These are phyloP conservation scores for Cairneyella variabilis DNA, from an alignment of 495 filamentous ascomycete genomes.

Conservation along the genomic window DNA sequence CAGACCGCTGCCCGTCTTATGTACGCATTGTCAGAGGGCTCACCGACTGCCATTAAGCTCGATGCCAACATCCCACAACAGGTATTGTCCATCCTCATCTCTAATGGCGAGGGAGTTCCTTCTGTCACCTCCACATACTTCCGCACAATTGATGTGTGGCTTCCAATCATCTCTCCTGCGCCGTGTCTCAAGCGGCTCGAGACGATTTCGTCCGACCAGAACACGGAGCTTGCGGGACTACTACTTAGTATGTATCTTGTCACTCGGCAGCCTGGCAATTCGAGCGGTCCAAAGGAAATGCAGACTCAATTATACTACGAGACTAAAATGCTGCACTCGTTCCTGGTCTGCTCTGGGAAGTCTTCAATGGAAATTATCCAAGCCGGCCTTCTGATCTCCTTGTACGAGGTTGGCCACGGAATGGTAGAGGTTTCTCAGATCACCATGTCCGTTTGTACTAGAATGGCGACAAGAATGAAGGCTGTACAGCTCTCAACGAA, in stretches of 20 bases:
- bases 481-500: conserved; percentile 23
- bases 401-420: conserved; percentile 28
- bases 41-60: neutral
- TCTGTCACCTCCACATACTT: conserved; percentile 8
- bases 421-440: conserved; percentile 28
- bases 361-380: conserved; percentile 31
- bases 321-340: conserved; percentile 5
- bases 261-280: neutral
- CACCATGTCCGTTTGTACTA: conserved; percentile 29
- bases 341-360: conserved; percentile 9
- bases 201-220: neutral
- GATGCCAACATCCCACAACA: conserved; percentile 6
- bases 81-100: conserved; percentile 9
- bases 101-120: conserved; percentile 7
- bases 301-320: conserved; percentile 10
- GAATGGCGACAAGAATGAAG: conserved; percentile 25
- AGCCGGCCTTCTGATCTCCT: conserved; percentile 25
- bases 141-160: conserved; percentile 19
- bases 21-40: neutral
- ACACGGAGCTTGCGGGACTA: conserved; percentile 8
- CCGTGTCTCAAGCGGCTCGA: conserved; percentile 1
- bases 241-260: conserved; percentile 17
- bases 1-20: conserved; percentile 8
- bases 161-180: conserved; percentile 12
- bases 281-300: neutral